phyloP scores from a whole-genome alignment of 352 stramenopile species.

The Phytophthora foliorum region DNA sequence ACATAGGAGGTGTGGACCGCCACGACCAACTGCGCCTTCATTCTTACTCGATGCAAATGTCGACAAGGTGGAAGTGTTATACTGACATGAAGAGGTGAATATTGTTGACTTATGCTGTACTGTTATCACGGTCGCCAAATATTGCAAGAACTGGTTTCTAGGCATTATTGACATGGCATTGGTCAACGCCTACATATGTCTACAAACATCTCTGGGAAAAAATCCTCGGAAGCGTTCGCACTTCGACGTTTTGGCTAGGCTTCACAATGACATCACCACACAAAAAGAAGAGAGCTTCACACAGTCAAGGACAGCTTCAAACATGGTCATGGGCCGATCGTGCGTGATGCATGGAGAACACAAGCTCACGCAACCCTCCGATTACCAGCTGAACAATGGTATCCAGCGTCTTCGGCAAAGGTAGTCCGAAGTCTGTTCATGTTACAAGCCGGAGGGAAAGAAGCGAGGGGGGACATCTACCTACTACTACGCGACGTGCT shows the following conservation, averaged over 20 bases:
- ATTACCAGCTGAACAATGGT: conserved; percentile 3
- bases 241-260: conserved; percentile 1
- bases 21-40: conserved; percentile 37
- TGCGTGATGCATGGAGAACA: too few species aligned
- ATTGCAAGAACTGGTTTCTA: conserved; percentile 8
- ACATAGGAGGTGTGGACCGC: conserved; percentile 28
- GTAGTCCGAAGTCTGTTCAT: conserved; percentile 4
- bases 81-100: not conserved
- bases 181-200: conserved; percentile 11
- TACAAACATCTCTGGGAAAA: conserved; percentile 1
- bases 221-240: conserved; percentile 3
- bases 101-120: conserved; percentile 11
- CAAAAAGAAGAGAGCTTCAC: not conserved
- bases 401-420: not conserved
- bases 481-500: too few species aligned
- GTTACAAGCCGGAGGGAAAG: conserved; percentile 22
- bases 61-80: conserved; percentile 2
- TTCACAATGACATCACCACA: conserved; percentile 2
- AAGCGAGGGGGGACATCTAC: conserved; percentile 6
- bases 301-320: not conserved
- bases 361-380: too few species aligned
- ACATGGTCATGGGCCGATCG: too few species aligned
- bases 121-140: not conserved
- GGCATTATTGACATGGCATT: conserved; percentile 6
- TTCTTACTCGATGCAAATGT: conserved; percentile 29